phyloP scores from a whole-genome alignment of 2,329 filamentous ascomycete genomes.

The Tympanopsis confertula region DNA sequence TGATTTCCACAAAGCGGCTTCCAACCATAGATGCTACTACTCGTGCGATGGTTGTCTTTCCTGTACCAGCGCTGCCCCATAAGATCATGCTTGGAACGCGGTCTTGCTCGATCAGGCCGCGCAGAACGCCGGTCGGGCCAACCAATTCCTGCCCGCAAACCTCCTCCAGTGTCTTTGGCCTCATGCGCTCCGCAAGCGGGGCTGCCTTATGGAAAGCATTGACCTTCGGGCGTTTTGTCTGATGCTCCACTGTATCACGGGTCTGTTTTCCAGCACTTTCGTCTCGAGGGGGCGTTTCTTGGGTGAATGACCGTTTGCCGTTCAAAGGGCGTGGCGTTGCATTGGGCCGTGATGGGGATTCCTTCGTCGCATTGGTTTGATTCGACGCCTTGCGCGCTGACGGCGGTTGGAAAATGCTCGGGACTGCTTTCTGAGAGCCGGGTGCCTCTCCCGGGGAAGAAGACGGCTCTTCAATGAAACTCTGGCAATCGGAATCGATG shows the following conservation, averaged over 20 bases:
- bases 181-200: conserved; percentile 87
- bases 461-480: conserved; percentile 45
- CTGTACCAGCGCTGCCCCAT: conserved; percentile 73
- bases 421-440: conserved; percentile 18
- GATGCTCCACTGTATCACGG: conserved; percentile 9
- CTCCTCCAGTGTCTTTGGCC: conserved; percentile 71
- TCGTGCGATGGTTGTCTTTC: conserved; percentile 84
- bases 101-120: conserved; percentile 77
- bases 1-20: conserved; percentile 87
- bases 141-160: conserved; percentile 89
- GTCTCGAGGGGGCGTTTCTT: conserved; percentile 8
- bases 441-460: conserved; percentile 17
- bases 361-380: neutral
- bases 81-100: conserved; percentile 89
- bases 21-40: conserved; percentile 77
- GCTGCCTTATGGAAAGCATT: conserved; percentile 60
- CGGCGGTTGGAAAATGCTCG: conserved; percentile 12
- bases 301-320: conserved; percentile 2
- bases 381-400: conserved; percentile 16
- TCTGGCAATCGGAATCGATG: conserved; percentile 72
- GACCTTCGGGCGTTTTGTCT: conserved; percentile 44
- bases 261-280: conserved; percentile 11
- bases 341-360: neutral
- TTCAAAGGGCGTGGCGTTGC: conserved; percentile 2
- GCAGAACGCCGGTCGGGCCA: conserved; percentile 69